Evolutionary conservation across 164 flowering plant genomes (phyloP).

Genomic region (Tetracentron sinense): DNA sequence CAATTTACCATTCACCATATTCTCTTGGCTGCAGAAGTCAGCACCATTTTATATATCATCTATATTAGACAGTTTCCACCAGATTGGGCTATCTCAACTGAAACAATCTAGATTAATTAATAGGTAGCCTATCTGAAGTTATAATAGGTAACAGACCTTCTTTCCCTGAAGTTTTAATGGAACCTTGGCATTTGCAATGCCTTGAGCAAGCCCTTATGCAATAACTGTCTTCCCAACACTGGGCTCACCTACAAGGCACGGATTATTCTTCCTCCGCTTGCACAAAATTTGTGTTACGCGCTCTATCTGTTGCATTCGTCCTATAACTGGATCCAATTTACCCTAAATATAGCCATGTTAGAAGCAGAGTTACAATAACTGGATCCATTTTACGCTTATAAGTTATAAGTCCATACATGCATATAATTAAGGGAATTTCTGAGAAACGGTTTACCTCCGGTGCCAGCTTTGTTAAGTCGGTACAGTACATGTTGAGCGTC

Average conservation of each 20-base stretch:
- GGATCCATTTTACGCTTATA: not conserved
- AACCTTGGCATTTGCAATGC: slow-evolving; percentile 90
- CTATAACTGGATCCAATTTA: slow-evolving; percentile 96
- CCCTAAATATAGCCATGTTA: slow-evolving; percentile 44
- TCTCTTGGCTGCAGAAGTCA: not conserved
- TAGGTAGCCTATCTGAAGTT: not conserved
- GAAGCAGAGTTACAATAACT: not conserved
- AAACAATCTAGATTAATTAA: not conserved
- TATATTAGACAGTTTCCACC: too few relatives aligned
- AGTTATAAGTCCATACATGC: not conserved
- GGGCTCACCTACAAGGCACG: slow-evolving; percentile 98
- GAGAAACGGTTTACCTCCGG: slow-evolving; percentile 57
- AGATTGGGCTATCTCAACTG: not conserved
- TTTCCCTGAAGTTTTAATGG: slow-evolving; percentile 96
- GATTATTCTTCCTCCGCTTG: slow-evolving; percentile 88
- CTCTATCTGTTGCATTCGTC: slow-evolving; percentile 85
- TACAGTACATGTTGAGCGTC: slow-evolving; percentile 33
- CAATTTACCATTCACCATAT: not conserved
- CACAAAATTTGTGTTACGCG: slow-evolving; percentile 95
- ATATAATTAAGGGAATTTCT: not conserved
- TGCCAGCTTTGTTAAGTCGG: slow-evolving; percentile 86
- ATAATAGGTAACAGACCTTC: slow-evolving; percentile 45
- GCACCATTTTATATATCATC: too few relatives aligned
- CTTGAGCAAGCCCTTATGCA: slow-evolving; percentile 97
- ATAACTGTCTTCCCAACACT: slow-evolving; percentile 99